Evolutionary conservation across 1,284 basidiomycete species (phyloP), one percentile per base, ranked within the genome.

Genomic region (Kalmanozyma brasiliensis): DNA sequence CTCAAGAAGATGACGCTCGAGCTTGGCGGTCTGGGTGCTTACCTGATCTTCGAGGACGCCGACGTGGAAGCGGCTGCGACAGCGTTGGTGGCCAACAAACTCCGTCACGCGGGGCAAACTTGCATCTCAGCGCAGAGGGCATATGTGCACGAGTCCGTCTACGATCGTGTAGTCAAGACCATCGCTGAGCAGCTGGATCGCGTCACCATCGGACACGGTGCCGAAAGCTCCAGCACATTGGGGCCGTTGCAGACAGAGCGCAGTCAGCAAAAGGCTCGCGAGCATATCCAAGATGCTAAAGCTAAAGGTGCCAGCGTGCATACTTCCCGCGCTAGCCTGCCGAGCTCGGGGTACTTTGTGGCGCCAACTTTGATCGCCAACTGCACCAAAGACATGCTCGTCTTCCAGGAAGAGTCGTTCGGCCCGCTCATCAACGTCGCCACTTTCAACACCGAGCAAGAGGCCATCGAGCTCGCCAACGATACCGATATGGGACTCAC

Each of bases 41-140:
- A 95, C 84, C 93, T 96, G 67, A 92, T 99, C 8, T 98, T 99
- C 81, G 91, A 94, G 60, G 96, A 98, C 78, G 94, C 94, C 0
- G 90, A 98, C 80, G 87, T 99, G 51, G 91, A 94, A 53, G 89
- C 90, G 43, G 96, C 96, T 20, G 92, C 98, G 13, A 89, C 90
- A 66, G 93, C 86, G 48, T 91, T 92, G 3, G 87, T 96, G 60
- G 79, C 87, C 8, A 91, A 88, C 87, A 99, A 99, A 84, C 97
- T 98, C 88, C 88, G 96, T 44, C 86, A 86, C 23, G 90, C 89
- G 16, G 95, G 95, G 1, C 96, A 99, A 84, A 95, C 94, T 0
- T 93, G 92, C 71, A 85, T 94, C 20, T 83, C 90, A 24, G 73
- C 74, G 23, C 79, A 80, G 53, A 62, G 78, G 9, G 49, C 77